Conservation (phyloP, 164 flowering plant species). For the Platanus orientalis region DNA sequence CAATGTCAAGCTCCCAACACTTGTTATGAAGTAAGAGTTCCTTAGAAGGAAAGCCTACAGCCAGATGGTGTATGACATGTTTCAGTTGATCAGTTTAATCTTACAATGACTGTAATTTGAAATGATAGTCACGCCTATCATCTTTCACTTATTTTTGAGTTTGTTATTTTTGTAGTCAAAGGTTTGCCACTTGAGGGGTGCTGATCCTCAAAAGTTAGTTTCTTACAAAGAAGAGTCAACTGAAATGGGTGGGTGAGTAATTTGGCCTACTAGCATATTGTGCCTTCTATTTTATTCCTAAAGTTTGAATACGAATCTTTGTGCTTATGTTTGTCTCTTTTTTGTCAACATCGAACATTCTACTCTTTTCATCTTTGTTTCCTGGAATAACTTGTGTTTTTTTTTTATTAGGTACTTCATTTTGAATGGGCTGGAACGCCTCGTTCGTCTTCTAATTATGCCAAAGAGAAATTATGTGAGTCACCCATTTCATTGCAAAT, state of each 20-base stretch:
- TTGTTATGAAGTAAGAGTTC: not conserved
- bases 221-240: slow-evolving; percentile 66
- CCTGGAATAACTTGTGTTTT: not conserved
- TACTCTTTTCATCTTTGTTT: not conserved
- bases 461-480: slow-evolving; percentile 87
- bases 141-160: not conserved
- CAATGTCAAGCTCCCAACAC: not conserved
- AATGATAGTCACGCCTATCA: too few relatives aligned
- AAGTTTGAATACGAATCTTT: not conserved
- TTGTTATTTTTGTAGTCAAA: slow-evolving; percentile 53
- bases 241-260: slow-evolving; percentile 97
- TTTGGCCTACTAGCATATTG: not conserved
- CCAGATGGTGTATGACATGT: too few relatives aligned
- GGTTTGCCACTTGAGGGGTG: slow-evolving; percentile 57
- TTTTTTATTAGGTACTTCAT: slow-evolving; percentile 61
- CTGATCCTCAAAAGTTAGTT: slow-evolving; percentile 43
- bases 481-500: not conserved
- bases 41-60: not conserved
- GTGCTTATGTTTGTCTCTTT: not conserved
- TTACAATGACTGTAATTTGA: too few relatives aligned
- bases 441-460: slow-evolving; percentile 59
- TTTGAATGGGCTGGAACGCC: slow-evolving; percentile 79
- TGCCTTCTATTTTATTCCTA: not conserved
- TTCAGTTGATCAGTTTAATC: too few relatives aligned
- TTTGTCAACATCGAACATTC: not conserved